Conservation (phyloP, 2,329 filamentous ascomycete genomes). For the Emergomyces pasteurianus region DNA sequence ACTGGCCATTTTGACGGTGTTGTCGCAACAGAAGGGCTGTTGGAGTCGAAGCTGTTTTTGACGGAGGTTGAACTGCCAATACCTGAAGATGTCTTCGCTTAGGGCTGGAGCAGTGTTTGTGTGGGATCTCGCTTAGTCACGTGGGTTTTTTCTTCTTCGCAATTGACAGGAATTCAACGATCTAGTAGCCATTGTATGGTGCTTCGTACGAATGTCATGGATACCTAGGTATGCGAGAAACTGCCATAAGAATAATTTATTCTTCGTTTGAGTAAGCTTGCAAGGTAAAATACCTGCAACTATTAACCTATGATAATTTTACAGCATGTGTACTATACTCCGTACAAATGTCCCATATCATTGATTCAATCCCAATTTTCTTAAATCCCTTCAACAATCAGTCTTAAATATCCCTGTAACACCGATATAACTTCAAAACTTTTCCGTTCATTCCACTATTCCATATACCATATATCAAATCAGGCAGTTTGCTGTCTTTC, state of each 20-base stretch:
- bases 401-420: background rate
- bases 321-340: too few relatives aligned
- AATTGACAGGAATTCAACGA: background rate
- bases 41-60: conserved; percentile 27
- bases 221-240: background rate
- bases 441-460: background rate
- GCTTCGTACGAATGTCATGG: too few relatives aligned
- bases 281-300: background rate
- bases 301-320: too few relatives aligned
- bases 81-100: conserved; percentile 6
- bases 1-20: conserved; percentile 37
- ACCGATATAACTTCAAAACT: background rate
- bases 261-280: background rate
- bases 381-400: background rate
- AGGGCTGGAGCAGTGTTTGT: conserved; percentile 7
- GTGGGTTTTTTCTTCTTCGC: background rate
- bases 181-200: background rate
- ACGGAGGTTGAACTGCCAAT: conserved; percentile 21
- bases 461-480: background rate
- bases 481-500: too few relatives aligned
- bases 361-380: background rate
- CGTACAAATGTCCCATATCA: too few relatives aligned
- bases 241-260: background rate
- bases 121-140: conserved; percentile 11
- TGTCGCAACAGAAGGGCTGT: conserved; percentile 26